phyloP scores from a whole-genome alignment of 2,329 filamentous ascomycete genomes.

The Diplodia sapinea region DNA sequence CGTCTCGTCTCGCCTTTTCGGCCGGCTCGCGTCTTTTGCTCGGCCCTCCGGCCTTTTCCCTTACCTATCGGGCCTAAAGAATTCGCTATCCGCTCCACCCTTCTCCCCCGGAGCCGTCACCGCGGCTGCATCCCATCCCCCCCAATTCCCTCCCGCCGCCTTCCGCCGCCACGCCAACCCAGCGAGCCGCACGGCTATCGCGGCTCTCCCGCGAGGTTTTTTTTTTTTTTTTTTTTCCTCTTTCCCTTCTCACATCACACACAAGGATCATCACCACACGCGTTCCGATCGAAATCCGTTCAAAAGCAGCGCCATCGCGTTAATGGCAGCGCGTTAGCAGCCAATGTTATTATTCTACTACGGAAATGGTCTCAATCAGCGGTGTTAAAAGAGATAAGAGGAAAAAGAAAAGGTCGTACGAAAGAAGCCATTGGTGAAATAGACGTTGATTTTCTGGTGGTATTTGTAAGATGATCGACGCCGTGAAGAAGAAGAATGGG shows the following conservation, averaged over 20 bases:
- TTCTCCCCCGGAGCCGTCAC: not conserved
- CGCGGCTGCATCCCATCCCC: not conserved
- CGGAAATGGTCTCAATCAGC: too few species aligned
- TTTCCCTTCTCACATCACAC: too few species aligned
- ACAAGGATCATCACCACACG: too few species aligned
- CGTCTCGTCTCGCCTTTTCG: not conserved
- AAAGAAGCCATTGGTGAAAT: not conserved
- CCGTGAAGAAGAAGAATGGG: not conserved
- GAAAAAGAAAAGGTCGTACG: not conserved
- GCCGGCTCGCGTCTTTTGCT: conserved; percentile 19
- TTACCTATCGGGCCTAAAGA: not conserved
- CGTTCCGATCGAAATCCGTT: too few species aligned
- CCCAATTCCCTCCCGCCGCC: too few species aligned
- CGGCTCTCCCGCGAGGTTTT: not conserved
- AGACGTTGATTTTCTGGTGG: conserved; percentile 7
- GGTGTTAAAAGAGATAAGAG: too few species aligned
- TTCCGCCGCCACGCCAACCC: not conserved
- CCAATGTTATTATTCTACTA: too few species aligned
- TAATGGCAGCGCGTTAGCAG: too few species aligned
- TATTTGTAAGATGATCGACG: conserved; percentile 7
- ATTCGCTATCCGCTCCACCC: too few species aligned
- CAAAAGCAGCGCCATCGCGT: too few species aligned
- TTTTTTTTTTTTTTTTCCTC: too few species aligned
- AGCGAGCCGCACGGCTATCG: not conserved
- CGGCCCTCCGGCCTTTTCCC: conserved; percentile 12